These are phyloP conservation scores for Fusarium tricinctum DNA, from an alignment of 2,329 filamentous ascomycete species.

Conservation along the genomic window DNA sequence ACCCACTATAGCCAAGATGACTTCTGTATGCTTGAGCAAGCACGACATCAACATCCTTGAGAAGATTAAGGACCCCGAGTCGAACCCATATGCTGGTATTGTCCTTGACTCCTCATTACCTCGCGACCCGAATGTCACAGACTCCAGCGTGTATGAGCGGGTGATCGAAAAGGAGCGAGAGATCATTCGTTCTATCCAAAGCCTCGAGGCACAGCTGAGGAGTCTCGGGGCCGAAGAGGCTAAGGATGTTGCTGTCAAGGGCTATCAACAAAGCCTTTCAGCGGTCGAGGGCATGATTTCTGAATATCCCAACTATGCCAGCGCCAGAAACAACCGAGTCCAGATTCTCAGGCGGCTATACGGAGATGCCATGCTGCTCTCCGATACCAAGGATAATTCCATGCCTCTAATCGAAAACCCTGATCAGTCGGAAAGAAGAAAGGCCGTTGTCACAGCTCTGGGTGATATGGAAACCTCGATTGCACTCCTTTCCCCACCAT, in stretches of 20 bases:
- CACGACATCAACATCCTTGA: constrained; percentile 74
- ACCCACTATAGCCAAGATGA: constrained; percentile 57
- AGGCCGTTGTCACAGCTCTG: constrained; percentile 60
- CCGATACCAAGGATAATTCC: constrained; percentile 54
- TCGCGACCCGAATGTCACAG: constrained; percentile 70
- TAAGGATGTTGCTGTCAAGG: constrained; percentile 56
- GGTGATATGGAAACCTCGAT: constrained; percentile 72
- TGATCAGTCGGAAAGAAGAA: constrained; percentile 55
- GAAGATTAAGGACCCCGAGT: constrained; percentile 77
- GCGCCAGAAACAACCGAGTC: constrained; percentile 80
- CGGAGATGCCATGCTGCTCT: constrained; percentile 70
- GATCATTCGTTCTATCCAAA: constrained; percentile 68
- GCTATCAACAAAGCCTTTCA: constrained; percentile 63
- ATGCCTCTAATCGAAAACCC: constrained; percentile 60
- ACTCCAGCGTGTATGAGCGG: constrained; percentile 64
- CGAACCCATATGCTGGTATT: constrained; percentile 67
- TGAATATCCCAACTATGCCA: constrained; percentile 75
- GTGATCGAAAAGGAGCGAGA: constrained; percentile 66
- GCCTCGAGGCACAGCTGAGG: constrained; percentile 67
- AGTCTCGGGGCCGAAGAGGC: constrained; percentile 56
- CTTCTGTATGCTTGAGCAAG: constrained; percentile 64
- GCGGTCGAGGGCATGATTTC: constrained; percentile 69
- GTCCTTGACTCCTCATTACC: constrained; percentile 68
- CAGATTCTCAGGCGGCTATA: constrained; percentile 75
- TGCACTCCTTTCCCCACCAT: constrained; percentile 67